Percentiles rank a stretch among this genome's conserved stretches.
Evolutionary conservation across 2,329 filamentous ascomycete genomes (phyloP).

Genomic region (Nemania serpens): DNA sequence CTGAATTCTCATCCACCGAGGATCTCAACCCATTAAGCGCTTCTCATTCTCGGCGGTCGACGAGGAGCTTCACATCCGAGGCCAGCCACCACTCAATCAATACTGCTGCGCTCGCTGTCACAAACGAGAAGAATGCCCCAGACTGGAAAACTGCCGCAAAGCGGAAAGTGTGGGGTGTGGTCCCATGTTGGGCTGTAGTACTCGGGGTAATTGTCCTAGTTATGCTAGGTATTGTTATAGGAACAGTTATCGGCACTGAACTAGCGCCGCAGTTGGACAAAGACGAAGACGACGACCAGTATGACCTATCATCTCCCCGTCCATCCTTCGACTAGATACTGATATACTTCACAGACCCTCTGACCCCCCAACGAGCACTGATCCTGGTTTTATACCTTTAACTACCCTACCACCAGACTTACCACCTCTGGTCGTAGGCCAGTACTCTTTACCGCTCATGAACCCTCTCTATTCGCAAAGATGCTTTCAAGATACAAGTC

Average conservation of each 20-base stretch:
- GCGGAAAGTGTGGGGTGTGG: conserved; percentile 60
- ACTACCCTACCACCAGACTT: conserved; percentile 56
- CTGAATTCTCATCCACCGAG: conserved; percentile 64
- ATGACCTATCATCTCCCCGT: background rate
- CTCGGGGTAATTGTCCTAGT: conserved; percentile 54
- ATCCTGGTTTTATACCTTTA: conserved; percentile 57
- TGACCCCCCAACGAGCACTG: conserved; percentile 34
- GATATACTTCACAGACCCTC: conserved; percentile 27
- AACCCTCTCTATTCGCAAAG: conserved; percentile 54
- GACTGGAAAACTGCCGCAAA: conserved; percentile 59
- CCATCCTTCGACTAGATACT: conserved; percentile 15
- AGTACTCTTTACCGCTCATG: conserved; percentile 59
- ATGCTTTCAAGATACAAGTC: conserved; percentile 61
- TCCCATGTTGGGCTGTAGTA: conserved; percentile 66
- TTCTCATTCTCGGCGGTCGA: conserved; percentile 56
- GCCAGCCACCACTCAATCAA: conserved; percentile 60
- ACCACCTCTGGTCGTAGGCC: conserved; percentile 58
- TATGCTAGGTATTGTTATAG: conserved; percentile 60
- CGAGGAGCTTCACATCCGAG: conserved; percentile 57
- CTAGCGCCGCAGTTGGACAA: conserved; percentile 41
- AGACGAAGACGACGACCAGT: conserved; percentile 26
- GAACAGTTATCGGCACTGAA: conserved; percentile 59
- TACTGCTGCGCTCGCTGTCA: conserved; percentile 49
- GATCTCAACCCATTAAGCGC: conserved; percentile 50
- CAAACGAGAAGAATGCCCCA: conserved; percentile 53